Evolutionary conservation across 345 rosid species (phyloP), one percentile per base, ranked within the genome.

Genomic region (Excoecaria agallocha): DNA sequence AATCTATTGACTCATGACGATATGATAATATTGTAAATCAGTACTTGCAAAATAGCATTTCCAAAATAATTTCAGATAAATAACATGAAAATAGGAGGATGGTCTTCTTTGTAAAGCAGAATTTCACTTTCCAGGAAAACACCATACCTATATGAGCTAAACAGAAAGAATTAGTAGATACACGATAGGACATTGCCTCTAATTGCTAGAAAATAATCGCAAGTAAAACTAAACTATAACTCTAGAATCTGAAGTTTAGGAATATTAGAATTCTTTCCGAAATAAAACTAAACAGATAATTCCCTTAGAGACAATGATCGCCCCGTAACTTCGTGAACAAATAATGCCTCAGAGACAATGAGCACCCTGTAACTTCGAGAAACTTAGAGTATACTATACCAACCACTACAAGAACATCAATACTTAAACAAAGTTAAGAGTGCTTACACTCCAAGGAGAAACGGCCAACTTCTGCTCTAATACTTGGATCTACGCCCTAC

Each of bases 371-470:
- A 30, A 30, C 30, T 30, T 30, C 30, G 30, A 30, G 30, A 30
- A 30, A 30, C 30, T 30, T n/a, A 6, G 50, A 4, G 8, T 17
- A 54, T 15, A 37, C n/a, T 6, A 30, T 4, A 66, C 17, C 45
- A 63, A 58, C 24, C 13, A 57, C 24, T 52, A 17, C 41, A 46
- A 39, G 17, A 52, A 17, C 24, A 13, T 15, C 3, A 16, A 20
- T 17, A 24, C 20, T 6, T 49, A 43, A 4, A 70, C 12, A 35
- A 35, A 67, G 52, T 61, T 35, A 11, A 72, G 41, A 3, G 45
- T 62, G 77, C 99, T 91, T 88, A 95, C 99, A 95, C 97, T 77
- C 98, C 98, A 66, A 95, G 98, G 68, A 95, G 98, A 77, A 90
- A 93, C 0, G 99, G 99, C 99, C 99, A 95, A 95, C 98, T 79